Conservation (phyloP, 257 asterid species). For the Fraxinus pennsylvanica region DNA sequence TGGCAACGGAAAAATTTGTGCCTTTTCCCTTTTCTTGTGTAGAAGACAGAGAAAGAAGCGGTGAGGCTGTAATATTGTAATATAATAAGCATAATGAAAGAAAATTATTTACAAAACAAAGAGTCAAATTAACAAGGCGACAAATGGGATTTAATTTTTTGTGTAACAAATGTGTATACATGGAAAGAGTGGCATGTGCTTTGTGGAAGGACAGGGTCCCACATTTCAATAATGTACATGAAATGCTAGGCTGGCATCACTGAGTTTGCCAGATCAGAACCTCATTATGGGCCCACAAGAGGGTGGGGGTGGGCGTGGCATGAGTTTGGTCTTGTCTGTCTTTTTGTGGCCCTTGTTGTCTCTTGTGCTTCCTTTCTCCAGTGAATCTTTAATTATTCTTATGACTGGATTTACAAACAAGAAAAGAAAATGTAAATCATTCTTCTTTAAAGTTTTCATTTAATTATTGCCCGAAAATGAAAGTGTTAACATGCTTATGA, state of each 20-base stretch:
- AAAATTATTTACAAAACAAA: slow-evolving; percentile 29
- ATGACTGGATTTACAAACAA: slow-evolving; percentile 32
- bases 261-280: slow-evolving; percentile 85
- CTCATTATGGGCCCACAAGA: slow-evolving; percentile 37
- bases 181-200: slow-evolving; percentile 63
- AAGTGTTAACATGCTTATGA: neutral
- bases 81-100: slow-evolving; percentile 28
- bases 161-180: slow-evolving; percentile 40
- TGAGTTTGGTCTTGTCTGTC: slow-evolving; percentile 22
- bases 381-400: slow-evolving; percentile 34
- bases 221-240: slow-evolving; percentile 62
- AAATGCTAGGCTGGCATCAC: slow-evolving; percentile 90
- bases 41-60: slow-evolving; percentile 8
- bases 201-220: slow-evolving; percentile 59
- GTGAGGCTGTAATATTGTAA: slow-evolving; percentile 21
- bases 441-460: slow-evolving; percentile 35
- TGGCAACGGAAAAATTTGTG: slow-evolving; percentile 32
- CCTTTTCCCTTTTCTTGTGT: neutral
- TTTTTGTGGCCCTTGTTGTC: slow-evolving; percentile 57
- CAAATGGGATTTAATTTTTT: slow-evolving; percentile 32
- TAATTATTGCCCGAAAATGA: neutral
- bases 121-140: slow-evolving; percentile 33
- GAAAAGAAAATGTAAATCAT: slow-evolving; percentile 45
- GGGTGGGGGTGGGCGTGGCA: neutral
- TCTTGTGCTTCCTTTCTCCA: slow-evolving; percentile 29